Conservation (phyloP, 306 rosid genomes). For the Rosa multiflora region DNA sequence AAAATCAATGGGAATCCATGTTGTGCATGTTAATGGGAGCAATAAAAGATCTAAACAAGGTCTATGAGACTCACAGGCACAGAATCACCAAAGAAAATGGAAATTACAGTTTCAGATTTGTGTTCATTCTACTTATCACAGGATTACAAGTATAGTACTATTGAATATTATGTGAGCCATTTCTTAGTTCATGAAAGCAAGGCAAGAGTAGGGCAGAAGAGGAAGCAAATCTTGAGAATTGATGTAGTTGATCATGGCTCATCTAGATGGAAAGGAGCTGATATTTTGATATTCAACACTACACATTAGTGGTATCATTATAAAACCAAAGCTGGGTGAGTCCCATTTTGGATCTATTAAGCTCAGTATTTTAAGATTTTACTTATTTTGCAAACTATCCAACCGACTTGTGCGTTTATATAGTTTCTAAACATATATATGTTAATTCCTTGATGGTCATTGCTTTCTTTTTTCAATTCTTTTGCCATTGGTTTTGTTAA, state of each 20-base stretch:
- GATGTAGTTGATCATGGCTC: conserved; percentile 82
- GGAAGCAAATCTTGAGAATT: conserved; percentile 65
- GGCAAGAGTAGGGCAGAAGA: conserved; percentile 73
- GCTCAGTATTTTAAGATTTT: neutral
- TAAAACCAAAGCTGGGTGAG: conserved; percentile 93
- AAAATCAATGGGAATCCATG: conserved; percentile 98
- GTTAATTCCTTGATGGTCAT: too few species aligned
- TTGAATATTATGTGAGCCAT: conserved; percentile 77
- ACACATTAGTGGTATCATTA: conserved; percentile 98
- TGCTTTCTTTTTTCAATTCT: too few species aligned
- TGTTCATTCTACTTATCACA: conserved; percentile 50
- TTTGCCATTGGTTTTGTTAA: too few species aligned
- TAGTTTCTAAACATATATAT: too few species aligned
- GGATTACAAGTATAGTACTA: conserved; percentile 81
- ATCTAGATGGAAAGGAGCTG: conserved; percentile 91
- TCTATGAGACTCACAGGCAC: conserved; percentile 72
- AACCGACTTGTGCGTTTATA: too few species aligned
- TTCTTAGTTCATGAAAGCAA: conserved; percentile 83
- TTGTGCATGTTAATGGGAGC: conserved; percentile 74
- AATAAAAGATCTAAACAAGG: conserved; percentile 69
- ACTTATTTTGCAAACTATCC: neutral
- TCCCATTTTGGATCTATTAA: conserved; percentile 20
- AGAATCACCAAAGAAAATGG: conserved; percentile 82
- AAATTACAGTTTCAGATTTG: conserved; percentile 76
- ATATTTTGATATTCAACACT: conserved; percentile 82